A percentile compares a stretch with the other conserved stretches of the same genome.
These are phyloP conservation scores for Paramecium biaurelia DNA, from an alignment of 73 alveolate species.

Conservation along the genomic window DNA sequence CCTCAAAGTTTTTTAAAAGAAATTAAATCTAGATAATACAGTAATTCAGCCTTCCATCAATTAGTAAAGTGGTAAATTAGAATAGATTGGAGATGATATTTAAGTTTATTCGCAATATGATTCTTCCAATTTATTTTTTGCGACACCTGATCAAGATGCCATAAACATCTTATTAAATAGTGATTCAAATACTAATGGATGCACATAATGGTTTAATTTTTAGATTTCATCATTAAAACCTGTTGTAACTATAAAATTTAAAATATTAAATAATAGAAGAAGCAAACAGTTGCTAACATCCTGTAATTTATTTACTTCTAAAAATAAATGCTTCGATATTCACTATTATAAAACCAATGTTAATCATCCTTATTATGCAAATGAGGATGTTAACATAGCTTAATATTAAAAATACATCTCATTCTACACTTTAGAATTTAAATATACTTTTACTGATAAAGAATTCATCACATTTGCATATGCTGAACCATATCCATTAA, in stretches of 20 bases:
- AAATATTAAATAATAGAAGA: neutral
- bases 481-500: slow-evolving; percentile 2
- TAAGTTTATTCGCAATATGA: neutral
- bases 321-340: neutral
- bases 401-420: neutral
- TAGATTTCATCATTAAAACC: neutral
- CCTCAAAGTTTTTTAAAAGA: neutral
- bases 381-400: neutral
- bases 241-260: neutral
- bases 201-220: slow-evolving; percentile 62
- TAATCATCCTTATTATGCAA: slow-evolving; percentile 37
- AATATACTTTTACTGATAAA: neutral
- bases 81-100: neutral
- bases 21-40: neutral
- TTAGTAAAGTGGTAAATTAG: neutral
- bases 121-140: neutral
- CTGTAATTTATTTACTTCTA: neutral
- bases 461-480: neutral
- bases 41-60: neutral
- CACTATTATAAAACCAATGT: slow-evolving; percentile 14
- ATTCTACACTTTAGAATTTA: neutral
- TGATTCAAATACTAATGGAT: slow-evolving; percentile 64
- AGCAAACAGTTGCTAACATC: neutral
- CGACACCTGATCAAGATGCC: neutral
- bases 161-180: neutral